A percentile compares a stretch with the other conserved stretches of the same genome.
phyloP scores from a whole-genome alignment of 1,139 yeast genomes.

The Zygoascus hellenicus region DNA sequence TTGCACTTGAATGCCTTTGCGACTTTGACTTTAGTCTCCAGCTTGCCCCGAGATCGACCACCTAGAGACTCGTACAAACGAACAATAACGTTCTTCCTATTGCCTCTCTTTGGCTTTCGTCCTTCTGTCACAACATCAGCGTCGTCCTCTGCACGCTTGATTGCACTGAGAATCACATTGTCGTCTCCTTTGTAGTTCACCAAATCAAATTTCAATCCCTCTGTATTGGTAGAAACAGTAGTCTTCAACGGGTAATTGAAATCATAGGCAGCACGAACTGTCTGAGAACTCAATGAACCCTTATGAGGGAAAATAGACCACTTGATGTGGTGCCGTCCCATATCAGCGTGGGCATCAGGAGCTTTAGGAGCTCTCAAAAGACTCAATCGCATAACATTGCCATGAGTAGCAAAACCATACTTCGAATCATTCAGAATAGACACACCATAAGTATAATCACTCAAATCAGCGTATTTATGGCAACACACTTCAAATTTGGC shows the following conservation, averaged over 20 bases:
- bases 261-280: constrained; percentile 70
- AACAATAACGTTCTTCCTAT: constrained; percentile 43
- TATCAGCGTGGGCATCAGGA: constrained; percentile 89
- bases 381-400: constrained; percentile 78
- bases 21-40: constrained; percentile 35
- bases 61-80: constrained; percentile 85
- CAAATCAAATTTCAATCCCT: constrained; percentile 22
- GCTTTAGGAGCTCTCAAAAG: constrained; percentile 81
- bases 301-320: constrained; percentile 81
- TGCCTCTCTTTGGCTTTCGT: constrained; percentile 35
- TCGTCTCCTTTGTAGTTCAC: constrained; percentile 42
- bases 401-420: constrained; percentile 92
- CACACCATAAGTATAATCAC: constrained; percentile 82
- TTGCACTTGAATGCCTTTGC: constrained; percentile 54
- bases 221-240: constrained; percentile 14
- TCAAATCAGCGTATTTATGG: constrained; percentile 88
- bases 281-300: constrained; percentile 56
- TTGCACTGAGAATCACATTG: constrained; percentile 62
- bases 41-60: constrained; percentile 53
- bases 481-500: constrained; percentile 96
- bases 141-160: constrained; percentile 88
- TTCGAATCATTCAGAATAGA: constrained; percentile 76
- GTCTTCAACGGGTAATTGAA: constrained; percentile 56
- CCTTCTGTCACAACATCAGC: constrained; percentile 37
- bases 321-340: constrained; percentile 79